Evolutionary conservation across 1,284 basidiomycete species (phyloP).

Genomic region (Melanopsichium pennsylvanicum): DNA sequence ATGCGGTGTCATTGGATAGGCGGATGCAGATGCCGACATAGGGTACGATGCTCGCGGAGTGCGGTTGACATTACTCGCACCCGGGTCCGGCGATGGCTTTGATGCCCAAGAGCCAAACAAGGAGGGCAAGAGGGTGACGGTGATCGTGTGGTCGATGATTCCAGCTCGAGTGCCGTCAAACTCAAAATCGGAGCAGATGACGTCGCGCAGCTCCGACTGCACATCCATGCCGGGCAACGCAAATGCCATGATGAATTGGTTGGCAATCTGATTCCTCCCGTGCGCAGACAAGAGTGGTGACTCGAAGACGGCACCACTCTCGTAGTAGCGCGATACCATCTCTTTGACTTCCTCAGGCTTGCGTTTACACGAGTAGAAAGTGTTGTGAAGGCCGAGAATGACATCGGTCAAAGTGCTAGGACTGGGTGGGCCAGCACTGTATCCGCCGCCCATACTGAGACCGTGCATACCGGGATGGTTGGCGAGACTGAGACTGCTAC

Average conservation of each 20-base stretch:
- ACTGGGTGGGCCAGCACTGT: conserved; percentile 51
- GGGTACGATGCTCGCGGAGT: conserved; percentile 36
- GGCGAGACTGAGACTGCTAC: conserved; percentile 31
- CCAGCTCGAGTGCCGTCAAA: conserved; percentile 65
- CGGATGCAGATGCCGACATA: conserved; percentile 22
- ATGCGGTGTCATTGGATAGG: conserved; percentile 56
- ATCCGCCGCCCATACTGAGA: conserved; percentile 31
- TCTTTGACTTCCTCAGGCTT: conserved; percentile 58
- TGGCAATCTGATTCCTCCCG: conserved; percentile 61
- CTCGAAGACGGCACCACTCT: conserved; percentile 62
- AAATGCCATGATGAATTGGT: conserved; percentile 65
- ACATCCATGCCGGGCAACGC: conserved; percentile 63
- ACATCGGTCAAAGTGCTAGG: conserved; percentile 65
- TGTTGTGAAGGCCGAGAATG: conserved; percentile 61
- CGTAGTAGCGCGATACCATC: conserved; percentile 63
- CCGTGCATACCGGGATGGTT: conserved; percentile 29
- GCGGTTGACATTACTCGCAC: conserved; percentile 33
- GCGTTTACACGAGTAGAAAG: conserved; percentile 63
- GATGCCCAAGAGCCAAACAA: conserved; percentile 47
- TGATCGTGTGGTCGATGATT: conserved; percentile 66
- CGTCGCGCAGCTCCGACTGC: conserved; percentile 62
- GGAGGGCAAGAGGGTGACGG: conserved; percentile 59
- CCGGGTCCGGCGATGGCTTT: conserved; percentile 15
- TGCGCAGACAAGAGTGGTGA: conserved; percentile 60
- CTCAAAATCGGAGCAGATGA: conserved; percentile 65